Evolutionary conservation across 345 rosid genomes (phyloP).

Genomic region (Ceriops decandra): DNA sequence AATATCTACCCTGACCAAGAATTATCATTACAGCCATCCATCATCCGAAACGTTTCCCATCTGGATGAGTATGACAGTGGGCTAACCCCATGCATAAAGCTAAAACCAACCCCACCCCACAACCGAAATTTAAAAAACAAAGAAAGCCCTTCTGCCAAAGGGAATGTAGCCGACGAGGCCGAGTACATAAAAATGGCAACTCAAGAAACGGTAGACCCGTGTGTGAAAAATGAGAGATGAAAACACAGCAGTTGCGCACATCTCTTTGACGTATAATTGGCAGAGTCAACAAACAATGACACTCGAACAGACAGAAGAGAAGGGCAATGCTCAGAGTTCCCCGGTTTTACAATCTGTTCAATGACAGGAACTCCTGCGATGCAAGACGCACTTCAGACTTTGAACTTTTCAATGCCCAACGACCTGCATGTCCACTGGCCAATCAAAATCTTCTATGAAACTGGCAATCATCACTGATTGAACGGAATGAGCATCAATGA

Average conservation of each 20-base stretch:
- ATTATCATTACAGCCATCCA: constrained; percentile 16
- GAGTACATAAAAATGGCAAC: constrained; percentile 1
- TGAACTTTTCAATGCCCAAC: background rate
- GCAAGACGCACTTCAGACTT: background rate
- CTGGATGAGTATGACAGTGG: background rate
- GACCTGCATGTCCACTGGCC: constrained; percentile 20
- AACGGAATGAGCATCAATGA: constrained; percentile 20
- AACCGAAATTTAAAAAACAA: background rate
- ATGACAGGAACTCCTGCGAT: constrained; percentile 3
- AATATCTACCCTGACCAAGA: constrained; percentile 14
- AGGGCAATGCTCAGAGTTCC: background rate
- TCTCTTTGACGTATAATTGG: constrained; percentile 16
- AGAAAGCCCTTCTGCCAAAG: background rate
- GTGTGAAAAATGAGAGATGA: background rate
- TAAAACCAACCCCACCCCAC: background rate
- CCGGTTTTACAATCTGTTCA: background rate
- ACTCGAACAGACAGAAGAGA: constrained; percentile 2
- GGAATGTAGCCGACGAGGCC: background rate
- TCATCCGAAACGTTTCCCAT: constrained; percentile 11
- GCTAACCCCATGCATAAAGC: background rate
- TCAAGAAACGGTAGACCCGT: background rate
- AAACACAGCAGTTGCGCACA: background rate
- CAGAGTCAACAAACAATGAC: constrained; percentile 8
- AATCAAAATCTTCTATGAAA: constrained; percentile 21
- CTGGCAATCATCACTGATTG: constrained; percentile 17